phyloP scores from a whole-genome alignment of 2,329 filamentous ascomycete species.

The Didymella pomorum region DNA sequence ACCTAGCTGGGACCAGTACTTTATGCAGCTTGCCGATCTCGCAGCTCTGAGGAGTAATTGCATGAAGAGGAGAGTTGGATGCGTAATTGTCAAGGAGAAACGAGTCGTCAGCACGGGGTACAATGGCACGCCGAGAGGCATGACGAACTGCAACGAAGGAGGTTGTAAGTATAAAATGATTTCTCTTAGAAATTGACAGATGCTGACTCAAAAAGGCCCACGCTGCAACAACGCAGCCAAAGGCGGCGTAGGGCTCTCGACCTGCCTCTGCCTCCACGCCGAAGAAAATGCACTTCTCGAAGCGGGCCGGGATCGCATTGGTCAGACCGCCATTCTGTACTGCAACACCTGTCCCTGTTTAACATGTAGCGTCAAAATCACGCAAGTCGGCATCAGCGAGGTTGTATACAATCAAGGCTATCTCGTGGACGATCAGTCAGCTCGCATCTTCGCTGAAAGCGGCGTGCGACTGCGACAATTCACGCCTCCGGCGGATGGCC shows the following conservation, averaged over 20 bases:
- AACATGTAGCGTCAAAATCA: slow-evolving; percentile 98
- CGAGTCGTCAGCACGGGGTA: slow-evolving; percentile 95
- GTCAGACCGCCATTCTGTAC: slow-evolving; percentile 83
- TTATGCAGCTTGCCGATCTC: slow-evolving; percentile 94
- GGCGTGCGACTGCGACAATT: slow-evolving; percentile 89
- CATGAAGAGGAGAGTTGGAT: slow-evolving; percentile 97
- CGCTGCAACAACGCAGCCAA: slow-evolving; percentile 81
- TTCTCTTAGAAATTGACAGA: background rate
- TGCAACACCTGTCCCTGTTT: slow-evolving; percentile 97
- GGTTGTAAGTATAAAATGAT: slow-evolving; percentile 66
- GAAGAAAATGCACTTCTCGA: slow-evolving; percentile 97
- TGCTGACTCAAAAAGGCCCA: slow-evolving; percentile 51
- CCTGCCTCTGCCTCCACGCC: slow-evolving; percentile 95
- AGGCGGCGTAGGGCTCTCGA: slow-evolving; percentile 77
- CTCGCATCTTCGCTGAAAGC: slow-evolving; percentile 81
- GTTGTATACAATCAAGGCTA: slow-evolving; percentile 95
- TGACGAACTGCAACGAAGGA: slow-evolving; percentile 90
- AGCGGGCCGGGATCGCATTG: slow-evolving; percentile 88
- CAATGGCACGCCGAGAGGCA: slow-evolving; percentile 91
- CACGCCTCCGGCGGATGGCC: slow-evolving; percentile 61
- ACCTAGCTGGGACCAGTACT: slow-evolving; percentile 95
- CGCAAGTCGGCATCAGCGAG: slow-evolving; percentile 93
- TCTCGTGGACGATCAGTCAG: slow-evolving; percentile 86
- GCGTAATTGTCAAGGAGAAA: slow-evolving; percentile 85
- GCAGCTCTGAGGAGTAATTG: slow-evolving; percentile 93